These are phyloP conservation scores for Artomyces pyxidatus DNA, from an alignment of 768 basidiomycete species.

Conservation along the genomic window DNA sequence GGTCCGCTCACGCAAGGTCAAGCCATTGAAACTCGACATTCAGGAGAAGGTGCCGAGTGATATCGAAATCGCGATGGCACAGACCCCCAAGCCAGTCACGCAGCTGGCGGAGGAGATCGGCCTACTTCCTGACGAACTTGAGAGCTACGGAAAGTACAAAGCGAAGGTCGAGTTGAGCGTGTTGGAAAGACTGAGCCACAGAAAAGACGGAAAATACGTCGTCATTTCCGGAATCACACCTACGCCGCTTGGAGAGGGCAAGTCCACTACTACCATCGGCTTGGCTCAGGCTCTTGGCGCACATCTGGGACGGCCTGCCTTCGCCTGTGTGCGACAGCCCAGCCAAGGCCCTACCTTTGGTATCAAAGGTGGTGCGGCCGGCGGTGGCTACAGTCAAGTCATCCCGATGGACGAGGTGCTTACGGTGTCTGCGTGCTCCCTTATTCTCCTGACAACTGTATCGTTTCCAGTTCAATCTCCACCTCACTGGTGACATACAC, in stretches of 20 bases:
- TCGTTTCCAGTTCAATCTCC: constrained; percentile 74
- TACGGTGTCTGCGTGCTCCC: neutral
- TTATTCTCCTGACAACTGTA: neutral
- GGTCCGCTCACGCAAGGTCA: constrained; percentile 56
- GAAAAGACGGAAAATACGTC: constrained; percentile 93
- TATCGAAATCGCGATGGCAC: constrained; percentile 93
- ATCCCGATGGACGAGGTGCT: constrained; percentile 97
- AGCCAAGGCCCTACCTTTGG: constrained; percentile 99
- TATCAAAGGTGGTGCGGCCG: constrained; percentile 98
- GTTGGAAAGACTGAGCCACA: constrained; percentile 73
- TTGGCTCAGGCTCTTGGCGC: constrained; percentile 94
- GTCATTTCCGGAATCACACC: constrained; percentile 95
- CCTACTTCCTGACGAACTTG: constrained; percentile 76
- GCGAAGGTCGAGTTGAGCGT: constrained; percentile 92
- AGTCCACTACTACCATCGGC: constrained; percentile 96
- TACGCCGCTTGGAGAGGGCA: constrained; percentile 95
- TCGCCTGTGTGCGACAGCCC: constrained; percentile 96
- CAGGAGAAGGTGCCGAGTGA: constrained; percentile 88
- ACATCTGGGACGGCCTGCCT: constrained; percentile 84
- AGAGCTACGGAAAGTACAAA: constrained; percentile 93
- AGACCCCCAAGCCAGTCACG: constrained; percentile 83
- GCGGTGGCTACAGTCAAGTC: constrained; percentile 96
- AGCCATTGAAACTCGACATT: constrained; percentile 72
- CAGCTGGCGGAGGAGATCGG: constrained; percentile 87
- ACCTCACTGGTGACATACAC: constrained; percentile 95